phyloP scores from a whole-genome alignment of 1,284 basidiomycete species.

The Puccinia novopanici region DNA sequence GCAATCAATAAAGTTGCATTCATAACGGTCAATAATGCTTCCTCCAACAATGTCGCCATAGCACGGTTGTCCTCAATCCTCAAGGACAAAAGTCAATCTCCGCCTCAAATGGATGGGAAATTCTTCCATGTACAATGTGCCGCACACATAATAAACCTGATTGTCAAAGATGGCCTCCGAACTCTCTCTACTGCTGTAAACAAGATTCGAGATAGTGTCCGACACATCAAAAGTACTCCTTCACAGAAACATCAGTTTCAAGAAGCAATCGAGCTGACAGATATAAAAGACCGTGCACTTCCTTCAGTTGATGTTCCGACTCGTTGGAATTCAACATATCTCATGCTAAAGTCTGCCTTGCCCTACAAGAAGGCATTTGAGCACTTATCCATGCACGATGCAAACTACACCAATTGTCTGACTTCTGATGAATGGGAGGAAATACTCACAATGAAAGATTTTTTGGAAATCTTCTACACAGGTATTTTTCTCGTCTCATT shows the following conservation, averaged over 20 bases:
- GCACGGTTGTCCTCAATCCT: not conserved
- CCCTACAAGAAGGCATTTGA: not conserved
- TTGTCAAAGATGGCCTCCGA: not conserved
- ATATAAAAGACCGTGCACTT: not conserved
- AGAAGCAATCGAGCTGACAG: not conserved
- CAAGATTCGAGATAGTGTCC: not conserved
- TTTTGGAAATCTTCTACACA: not conserved
- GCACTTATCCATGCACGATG: not conserved
- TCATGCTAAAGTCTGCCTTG: not conserved
- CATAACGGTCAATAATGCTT: too few relatives aligned
- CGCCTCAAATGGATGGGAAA: not conserved
- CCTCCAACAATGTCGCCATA: not conserved
- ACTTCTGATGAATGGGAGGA: not conserved
- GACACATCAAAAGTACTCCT: slow-evolving; percentile 1
- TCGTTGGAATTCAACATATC: not conserved
- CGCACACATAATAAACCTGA: not conserved
- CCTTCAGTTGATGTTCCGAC: not conserved
- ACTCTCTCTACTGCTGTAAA: not conserved
- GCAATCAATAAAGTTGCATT: too few relatives aligned
- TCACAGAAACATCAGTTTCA: not conserved
- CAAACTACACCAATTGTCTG: not conserved
- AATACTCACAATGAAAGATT: not conserved
- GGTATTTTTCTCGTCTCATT: not conserved
- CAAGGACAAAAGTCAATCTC: not conserved
- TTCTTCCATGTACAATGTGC: not conserved